phyloP scores from a whole-genome alignment of 1,284 basidiomycete genomes.

The Bjerkandera adusta region DNA sequence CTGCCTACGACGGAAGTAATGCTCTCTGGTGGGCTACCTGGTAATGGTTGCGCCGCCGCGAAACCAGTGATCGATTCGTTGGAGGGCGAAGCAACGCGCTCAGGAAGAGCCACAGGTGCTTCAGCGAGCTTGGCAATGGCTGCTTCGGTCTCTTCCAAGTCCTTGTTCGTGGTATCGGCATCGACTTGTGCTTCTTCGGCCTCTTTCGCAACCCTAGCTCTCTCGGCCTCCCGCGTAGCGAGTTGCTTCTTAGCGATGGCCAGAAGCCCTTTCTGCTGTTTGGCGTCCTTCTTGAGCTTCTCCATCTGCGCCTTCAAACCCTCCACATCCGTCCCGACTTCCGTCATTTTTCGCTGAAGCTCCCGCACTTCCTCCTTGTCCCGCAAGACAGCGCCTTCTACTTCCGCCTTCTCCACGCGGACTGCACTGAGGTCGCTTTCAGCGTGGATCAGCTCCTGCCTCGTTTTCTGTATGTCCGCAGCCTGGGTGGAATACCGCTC shows the following conservation, averaged over 20 bases:
- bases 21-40: constrained; percentile 61
- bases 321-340: constrained; percentile 76
- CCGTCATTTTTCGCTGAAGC: constrained; percentile 81
- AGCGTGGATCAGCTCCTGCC: constrained; percentile 82
- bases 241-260: constrained; percentile 97
- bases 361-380: constrained; percentile 96
- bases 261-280: constrained; percentile 93
- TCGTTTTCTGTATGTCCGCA: constrained; percentile 72
- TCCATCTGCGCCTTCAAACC: constrained; percentile 77
- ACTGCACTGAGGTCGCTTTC: constrained; percentile 93
- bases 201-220: constrained; percentile 71
- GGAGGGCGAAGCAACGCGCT: constrained; percentile 31
- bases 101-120: constrained; percentile 23
- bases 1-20: constrained; percentile 34
- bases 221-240: constrained; percentile 78
- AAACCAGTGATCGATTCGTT: constrained; percentile 51
- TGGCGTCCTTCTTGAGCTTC: constrained; percentile 89
- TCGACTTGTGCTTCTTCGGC: constrained; percentile 63
- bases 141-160: constrained; percentile 55
- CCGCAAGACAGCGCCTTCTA: constrained; percentile 83
- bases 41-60: constrained; percentile 68
- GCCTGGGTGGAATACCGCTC: constrained; percentile 74
- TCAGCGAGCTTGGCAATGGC: constrained; percentile 40
- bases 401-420: constrained; percentile 88
- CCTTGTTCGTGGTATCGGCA: constrained; percentile 48